These are phyloP conservation scores for Kazachstania sp. DNA, from an alignment of 1,139 yeast genomes.

Conservation along the genomic window DNA sequence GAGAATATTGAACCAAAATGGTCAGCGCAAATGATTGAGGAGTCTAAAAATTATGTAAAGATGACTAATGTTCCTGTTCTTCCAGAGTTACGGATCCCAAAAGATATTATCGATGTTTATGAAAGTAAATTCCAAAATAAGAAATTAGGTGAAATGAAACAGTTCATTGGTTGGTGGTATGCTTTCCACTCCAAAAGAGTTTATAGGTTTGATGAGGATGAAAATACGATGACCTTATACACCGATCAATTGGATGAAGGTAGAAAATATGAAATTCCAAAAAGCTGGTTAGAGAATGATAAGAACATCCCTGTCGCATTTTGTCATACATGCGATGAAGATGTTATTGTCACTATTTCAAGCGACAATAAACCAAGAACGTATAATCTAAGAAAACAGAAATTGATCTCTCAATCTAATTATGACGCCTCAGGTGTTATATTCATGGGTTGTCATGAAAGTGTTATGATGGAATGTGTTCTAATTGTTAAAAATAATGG, in stretches of 20 bases:
- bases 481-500: neutral
- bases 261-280: neutral
- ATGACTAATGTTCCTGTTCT: neutral
- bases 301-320: neutral
- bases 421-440: neutral
- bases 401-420: neutral
- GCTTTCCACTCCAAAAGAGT: no score
- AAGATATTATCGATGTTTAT: neutral
- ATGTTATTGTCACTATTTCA: neutral
- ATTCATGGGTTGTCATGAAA: neutral
- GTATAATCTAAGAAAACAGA: neutral
- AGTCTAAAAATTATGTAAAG: neutral
- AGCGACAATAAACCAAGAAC: neutral
- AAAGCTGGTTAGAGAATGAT: neutral
- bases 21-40: neutral
- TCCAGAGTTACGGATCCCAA: neutral
- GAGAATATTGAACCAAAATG: no score
- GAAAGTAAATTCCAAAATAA: neutral
- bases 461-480: neutral
- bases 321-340: neutral
- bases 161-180: neutral
- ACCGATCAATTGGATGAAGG: no score
- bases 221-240: no score
- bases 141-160: neutral
- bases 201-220: no score